Percentiles rank a stretch among this genome's conserved stretches.
Conservation (phyloP, 768 basidiomycete species). For the Galerina sulciceps region DNA sequence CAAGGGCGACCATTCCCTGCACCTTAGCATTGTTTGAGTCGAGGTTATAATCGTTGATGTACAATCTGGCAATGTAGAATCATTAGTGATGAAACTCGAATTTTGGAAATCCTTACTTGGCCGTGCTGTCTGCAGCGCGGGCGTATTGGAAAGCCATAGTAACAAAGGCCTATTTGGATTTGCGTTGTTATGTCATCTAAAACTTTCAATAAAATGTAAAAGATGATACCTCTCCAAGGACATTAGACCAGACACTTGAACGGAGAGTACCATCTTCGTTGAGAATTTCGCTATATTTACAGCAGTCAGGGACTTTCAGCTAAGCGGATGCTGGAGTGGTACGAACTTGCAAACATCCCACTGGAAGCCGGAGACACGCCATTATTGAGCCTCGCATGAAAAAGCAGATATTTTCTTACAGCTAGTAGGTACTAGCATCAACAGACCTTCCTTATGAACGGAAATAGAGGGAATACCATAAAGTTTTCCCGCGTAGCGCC, state of each 20-base stretch:
- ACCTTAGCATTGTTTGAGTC: slow-evolving; percentile 53
- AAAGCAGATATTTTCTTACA: slow-evolving; percentile 1
- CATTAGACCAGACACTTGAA: slow-evolving; percentile 50
- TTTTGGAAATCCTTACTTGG: slow-evolving; percentile 35
- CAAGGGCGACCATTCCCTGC: slow-evolving; percentile 43
- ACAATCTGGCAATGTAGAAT: slow-evolving; percentile 23
- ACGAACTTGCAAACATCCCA: slow-evolving; percentile 50
- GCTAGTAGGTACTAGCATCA: neutral
- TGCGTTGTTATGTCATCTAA: neutral
- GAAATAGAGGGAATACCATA: slow-evolving; percentile 31
- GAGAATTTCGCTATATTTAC: slow-evolving; percentile 44
- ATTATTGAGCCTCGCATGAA: neutral
- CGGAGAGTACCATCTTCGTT: slow-evolving; percentile 55
- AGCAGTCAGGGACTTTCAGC: slow-evolving; percentile 19
- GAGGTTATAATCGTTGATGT: slow-evolving; percentile 53
- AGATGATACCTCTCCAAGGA: slow-evolving; percentile 44
- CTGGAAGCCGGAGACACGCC: slow-evolving; percentile 16
- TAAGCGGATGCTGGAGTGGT: neutral
- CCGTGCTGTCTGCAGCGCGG: slow-evolving; percentile 49
- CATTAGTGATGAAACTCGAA: neutral
- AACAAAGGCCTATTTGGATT: slow-evolving; percentile 42
- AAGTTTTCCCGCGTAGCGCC: slow-evolving; percentile 49
- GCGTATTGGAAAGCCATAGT: slow-evolving; percentile 56
- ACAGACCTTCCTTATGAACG: neutral
- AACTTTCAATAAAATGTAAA: neutral